Evolutionary conservation across 768 basidiomycete species (phyloP).

Genomic region (Favolaschia claudopus): DNA sequence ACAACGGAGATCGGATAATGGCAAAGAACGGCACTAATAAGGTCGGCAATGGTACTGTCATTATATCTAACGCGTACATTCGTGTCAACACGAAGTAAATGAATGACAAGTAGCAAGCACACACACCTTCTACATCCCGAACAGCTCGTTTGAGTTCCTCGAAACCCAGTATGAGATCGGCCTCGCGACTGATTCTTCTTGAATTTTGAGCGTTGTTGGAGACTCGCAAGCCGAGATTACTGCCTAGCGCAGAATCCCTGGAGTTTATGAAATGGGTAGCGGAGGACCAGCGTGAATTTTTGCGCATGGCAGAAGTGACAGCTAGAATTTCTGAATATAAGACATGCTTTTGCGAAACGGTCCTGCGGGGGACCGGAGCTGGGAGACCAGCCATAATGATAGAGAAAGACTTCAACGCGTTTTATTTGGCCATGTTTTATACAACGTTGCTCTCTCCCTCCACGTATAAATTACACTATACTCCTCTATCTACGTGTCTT

Average conservation of each 20-base stretch:
- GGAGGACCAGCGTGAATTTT: constrained; percentile 96
- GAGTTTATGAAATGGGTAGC: constrained; percentile 66
- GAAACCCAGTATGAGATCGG: constrained; percentile 90
- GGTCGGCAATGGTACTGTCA: constrained; percentile 60
- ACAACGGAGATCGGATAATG: constrained; percentile 91
- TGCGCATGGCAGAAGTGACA: constrained; percentile 94
- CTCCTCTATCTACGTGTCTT: too few species aligned
- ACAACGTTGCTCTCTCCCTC: not conserved
- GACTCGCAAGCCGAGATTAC: constrained; percentile 76
- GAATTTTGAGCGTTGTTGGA: constrained; percentile 53
- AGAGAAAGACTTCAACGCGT: constrained; percentile 33
- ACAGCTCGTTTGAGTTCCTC: constrained; percentile 82
- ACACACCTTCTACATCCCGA: constrained; percentile 70
- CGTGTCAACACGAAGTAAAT: constrained; percentile 12
- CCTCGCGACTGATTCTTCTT: constrained; percentile 69
- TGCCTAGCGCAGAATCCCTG: constrained; percentile 74
- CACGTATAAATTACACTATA: too few species aligned
- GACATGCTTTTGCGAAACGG: constrained; percentile 75
- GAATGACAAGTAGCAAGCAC: constrained; percentile 3
- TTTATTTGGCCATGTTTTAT: not conserved
- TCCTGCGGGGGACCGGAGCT: constrained; percentile 35
- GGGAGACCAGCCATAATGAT: constrained; percentile 31
- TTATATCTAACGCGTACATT: constrained; percentile 57
- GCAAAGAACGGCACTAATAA: constrained; percentile 91
- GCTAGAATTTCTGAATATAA: constrained; percentile 89